Evolutionary conservation across 257 asterid species (phyloP).

Genomic region (Paulownia fortunei): DNA sequence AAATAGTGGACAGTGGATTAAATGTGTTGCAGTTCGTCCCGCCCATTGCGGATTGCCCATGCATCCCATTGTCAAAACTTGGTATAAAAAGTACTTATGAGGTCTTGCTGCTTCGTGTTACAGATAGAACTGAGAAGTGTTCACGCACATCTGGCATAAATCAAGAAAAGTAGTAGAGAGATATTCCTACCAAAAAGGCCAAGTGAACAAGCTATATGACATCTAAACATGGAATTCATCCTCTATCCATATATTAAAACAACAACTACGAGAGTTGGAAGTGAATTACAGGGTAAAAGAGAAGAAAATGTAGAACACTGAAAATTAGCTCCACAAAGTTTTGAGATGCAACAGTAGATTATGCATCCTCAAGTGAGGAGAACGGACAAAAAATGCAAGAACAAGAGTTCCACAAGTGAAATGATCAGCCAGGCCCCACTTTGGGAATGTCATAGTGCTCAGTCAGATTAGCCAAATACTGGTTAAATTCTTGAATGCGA

Average conservation of each 20-base stretch:
- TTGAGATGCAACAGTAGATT: not conserved
- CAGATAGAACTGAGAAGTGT: no score
- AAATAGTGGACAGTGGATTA: no score
- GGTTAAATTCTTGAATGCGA: constrained; percentile 57
- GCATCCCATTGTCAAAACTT: no score
- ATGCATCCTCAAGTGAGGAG: not conserved
- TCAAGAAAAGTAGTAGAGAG: no score
- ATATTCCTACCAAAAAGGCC: no score
- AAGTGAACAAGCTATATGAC: no score
- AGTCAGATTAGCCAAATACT: constrained; percentile 53
- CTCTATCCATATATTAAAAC: not conserved
- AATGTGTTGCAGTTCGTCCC: no score
- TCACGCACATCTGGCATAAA: no score
- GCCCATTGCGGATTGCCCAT: no score
- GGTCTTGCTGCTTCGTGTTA: no score
- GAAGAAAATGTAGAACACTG: not conserved
- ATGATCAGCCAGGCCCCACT: constrained; percentile 62
- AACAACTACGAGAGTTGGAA: not conserved
- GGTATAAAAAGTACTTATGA: no score
- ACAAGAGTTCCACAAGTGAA: not conserved
- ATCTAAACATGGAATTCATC: no score
- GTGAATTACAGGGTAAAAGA: not conserved
- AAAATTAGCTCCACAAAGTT: not conserved
- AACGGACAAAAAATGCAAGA: not conserved
- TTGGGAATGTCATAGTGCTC: constrained; percentile 69